These are phyloP conservation scores for Arthrobotrys entomopaga DNA, from an alignment of 2,329 filamentous ascomycete genomes.

Conservation along the genomic window DNA sequence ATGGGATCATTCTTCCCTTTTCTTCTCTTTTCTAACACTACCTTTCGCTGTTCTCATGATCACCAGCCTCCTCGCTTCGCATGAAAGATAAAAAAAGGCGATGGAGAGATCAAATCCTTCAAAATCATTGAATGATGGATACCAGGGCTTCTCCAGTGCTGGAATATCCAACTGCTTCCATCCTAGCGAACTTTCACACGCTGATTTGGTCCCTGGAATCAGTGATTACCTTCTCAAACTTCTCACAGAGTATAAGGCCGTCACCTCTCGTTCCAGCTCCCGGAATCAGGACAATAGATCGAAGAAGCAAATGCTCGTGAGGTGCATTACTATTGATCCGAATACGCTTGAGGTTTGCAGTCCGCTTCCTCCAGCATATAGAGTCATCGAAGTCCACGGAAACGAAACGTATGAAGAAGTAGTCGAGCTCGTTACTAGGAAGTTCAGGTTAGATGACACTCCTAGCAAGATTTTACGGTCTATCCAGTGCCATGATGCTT, in stretches of 20 bases:
- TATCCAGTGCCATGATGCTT: constrained; percentile 25
- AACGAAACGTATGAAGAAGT: constrained; percentile 17
- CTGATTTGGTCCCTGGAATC: too few species aligned
- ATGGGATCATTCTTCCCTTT: too few species aligned
- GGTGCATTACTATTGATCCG: constrained; percentile 20
- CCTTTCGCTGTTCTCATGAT: too few species aligned
- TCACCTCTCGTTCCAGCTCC: background rate
- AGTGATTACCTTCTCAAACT: background rate
- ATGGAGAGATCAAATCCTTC: too few species aligned
- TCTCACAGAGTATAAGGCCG: background rate
- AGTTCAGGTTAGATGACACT: constrained; percentile 24
- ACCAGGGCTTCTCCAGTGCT: too few species aligned
- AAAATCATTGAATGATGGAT: too few species aligned
- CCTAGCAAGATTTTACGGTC: constrained; percentile 26
- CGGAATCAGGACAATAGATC: background rate
- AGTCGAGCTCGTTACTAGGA: constrained; percentile 15
- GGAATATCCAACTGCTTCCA: too few species aligned
- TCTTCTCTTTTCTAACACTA: too few species aligned
- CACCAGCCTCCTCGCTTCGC: too few species aligned
- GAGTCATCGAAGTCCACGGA: constrained; percentile 35
- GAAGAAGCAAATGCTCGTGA: constrained; percentile 18
- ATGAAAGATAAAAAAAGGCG: too few species aligned
- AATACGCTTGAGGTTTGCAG: background rate
- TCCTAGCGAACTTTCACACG: too few species aligned
- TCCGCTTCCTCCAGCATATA: constrained; percentile 17